Conservation (phyloP, 352 stramenopile species). For the Phytophthora multivora region DNA sequence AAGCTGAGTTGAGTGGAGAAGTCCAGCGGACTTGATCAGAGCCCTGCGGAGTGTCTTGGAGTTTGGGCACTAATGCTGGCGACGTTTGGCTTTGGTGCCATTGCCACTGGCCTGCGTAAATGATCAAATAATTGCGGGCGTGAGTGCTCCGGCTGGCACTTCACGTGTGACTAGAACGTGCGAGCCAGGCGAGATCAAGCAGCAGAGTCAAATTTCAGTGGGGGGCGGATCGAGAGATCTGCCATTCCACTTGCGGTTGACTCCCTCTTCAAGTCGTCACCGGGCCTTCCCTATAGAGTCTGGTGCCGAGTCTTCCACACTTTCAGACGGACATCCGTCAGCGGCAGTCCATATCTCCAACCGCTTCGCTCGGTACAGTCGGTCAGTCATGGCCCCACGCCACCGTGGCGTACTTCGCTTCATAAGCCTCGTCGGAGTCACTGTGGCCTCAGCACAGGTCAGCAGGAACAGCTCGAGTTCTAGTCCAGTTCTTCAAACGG, state of each 20-base stretch:
- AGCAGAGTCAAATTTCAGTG: constrained; percentile 22
- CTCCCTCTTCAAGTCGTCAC: constrained; percentile 14
- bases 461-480: background rate
- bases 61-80: constrained; percentile 33
- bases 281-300: constrained; percentile 22
- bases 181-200: constrained; percentile 1
- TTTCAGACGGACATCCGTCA: constrained; percentile 6
- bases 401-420: constrained; percentile 27
- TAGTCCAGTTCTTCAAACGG: background rate
- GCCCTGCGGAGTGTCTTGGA: constrained; percentile 7
- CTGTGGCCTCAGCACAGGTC: constrained; percentile 16
- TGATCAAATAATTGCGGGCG: constrained; percentile 11
- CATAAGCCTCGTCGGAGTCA: constrained; percentile 15
- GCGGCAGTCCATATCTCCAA: constrained; percentile 23
- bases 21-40: constrained; percentile 38
- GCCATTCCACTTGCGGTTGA: constrained; percentile 17
- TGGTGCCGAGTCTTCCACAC: constrained; percentile 12
- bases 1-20: constrained; percentile 37
- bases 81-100: constrained; percentile 14
- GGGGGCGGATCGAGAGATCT: constrained; percentile 30
- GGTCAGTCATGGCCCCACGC: constrained; percentile 32
- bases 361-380: constrained; percentile 41
- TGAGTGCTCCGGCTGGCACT: constrained; percentile 2
- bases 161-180: constrained; percentile 1
- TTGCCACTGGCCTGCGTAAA: constrained; percentile 25